Percentiles rank a stretch among this genome's conserved stretches.
Conservation (phyloP, 768 basidiomycete genomes). For the Naganishia friedmannii region DNA sequence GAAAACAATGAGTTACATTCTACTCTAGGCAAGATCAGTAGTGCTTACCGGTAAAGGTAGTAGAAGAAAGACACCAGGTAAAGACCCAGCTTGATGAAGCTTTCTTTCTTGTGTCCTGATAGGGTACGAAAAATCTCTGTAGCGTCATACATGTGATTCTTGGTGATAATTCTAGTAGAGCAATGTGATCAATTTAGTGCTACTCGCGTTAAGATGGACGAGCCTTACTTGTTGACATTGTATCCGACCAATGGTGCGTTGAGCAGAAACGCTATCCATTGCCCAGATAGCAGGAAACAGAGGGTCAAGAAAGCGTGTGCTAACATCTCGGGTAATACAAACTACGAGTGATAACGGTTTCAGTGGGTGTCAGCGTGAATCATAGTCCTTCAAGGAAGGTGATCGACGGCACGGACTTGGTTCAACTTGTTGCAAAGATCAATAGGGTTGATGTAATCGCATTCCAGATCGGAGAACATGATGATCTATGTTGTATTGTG, state of each 20-base stretch:
- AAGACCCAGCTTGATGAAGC: constrained; percentile 82
- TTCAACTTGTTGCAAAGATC: constrained; percentile 99
- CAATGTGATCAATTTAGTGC: neutral
- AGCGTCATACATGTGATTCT: constrained; percentile 98
- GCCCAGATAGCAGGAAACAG: constrained; percentile 88
- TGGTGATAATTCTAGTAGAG: constrained; percentile 71
- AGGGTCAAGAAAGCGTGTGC: constrained; percentile 87
- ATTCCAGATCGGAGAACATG: constrained; percentile 99
- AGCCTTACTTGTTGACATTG: constrained; percentile 87
- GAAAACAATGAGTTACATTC: neutral
- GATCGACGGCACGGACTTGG: constrained; percentile 61
- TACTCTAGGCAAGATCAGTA: neutral
- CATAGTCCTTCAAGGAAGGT: neutral
- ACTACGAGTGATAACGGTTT: constrained; percentile 58
- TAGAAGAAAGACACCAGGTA: constrained; percentile 62
- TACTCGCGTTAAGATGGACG: neutral
- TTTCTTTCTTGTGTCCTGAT: constrained; percentile 90
- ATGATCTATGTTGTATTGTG: constrained; percentile 68
- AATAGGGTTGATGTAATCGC: constrained; percentile 99
- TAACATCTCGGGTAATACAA: constrained; percentile 92
- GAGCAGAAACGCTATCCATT: constrained; percentile 88
- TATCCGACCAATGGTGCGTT: constrained; percentile 82
- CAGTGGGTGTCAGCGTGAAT: neutral
- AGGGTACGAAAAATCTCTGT: constrained; percentile 98
- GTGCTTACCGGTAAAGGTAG: constrained; percentile 61